Percentiles rank a stretch among this genome's conserved stretches.
These are phyloP conservation scores for Breviolum minutum DNA, from an alignment of 73 alveolate genomes.

Conservation along the genomic window DNA sequence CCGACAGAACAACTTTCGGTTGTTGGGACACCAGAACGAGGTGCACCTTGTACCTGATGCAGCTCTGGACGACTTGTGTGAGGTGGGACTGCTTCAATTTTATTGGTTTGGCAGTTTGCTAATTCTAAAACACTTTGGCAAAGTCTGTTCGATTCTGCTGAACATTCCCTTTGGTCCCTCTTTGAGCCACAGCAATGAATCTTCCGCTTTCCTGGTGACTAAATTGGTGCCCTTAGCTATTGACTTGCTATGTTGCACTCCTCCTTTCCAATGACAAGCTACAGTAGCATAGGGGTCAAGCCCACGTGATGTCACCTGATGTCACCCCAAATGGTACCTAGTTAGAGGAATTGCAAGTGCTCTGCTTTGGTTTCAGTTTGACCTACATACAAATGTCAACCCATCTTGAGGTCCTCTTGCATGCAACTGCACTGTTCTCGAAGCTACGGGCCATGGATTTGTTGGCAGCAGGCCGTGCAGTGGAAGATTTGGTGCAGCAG, in stretches of 20 bases:
- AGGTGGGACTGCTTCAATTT: neutral
- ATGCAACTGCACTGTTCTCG: neutral
- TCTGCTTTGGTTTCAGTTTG: too few relatives aligned
- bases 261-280: too few relatives aligned
- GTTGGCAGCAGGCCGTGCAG: constrained; percentile 58
- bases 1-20: constrained; percentile 77
- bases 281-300: too few relatives aligned
- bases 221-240: too few relatives aligned
- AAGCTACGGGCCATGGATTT: constrained; percentile 48
- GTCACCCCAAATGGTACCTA: too few relatives aligned
- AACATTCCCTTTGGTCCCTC: neutral
- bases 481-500: constrained; percentile 28
- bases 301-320: too few relatives aligned
- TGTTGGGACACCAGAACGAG: neutral
- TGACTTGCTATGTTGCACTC: too few relatives aligned
- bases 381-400: too few relatives aligned
- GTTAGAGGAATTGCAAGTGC: too few relatives aligned
- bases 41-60: neutral
- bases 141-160: neutral
- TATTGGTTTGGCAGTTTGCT: neutral
- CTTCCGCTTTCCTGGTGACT: too few relatives aligned
- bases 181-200: neutral
- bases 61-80: constrained; percentile 37
- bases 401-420: constrained; percentile 31
- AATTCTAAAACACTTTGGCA: too few relatives aligned